Percentiles rank a stretch among this genome's conserved stretches.
These are phyloP conservation scores for Psidium guajava DNA, from an alignment of 345 rosid species.

Conservation along the genomic window DNA sequence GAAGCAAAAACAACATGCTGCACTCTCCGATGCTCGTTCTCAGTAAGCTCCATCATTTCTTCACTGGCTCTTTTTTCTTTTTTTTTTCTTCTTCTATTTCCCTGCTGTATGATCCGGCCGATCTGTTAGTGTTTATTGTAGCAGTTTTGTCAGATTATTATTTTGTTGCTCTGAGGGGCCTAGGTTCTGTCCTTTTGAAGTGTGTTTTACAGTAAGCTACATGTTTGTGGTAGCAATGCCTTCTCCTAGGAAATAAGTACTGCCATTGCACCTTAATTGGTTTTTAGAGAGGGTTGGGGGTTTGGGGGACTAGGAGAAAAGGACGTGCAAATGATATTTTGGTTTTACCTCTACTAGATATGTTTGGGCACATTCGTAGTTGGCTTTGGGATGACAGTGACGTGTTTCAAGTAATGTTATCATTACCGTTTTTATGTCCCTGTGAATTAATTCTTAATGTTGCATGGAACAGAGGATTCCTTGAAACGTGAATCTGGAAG, in stretches of 20 bases:
- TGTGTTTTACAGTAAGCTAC: not conserved
- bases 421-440: not conserved
- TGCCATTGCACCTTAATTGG: not conserved
- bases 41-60: constrained; percentile 29
- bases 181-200: not conserved
- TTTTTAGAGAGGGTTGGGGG: not conserved
- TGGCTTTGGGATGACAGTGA: not conserved
- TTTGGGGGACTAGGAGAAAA: not conserved
- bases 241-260: not conserved
- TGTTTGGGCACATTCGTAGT: not conserved
- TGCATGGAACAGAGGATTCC: constrained; percentile 60
- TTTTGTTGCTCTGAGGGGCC: not conserved
- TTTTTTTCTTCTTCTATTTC: not conserved
- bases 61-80: not conserved
- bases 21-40: constrained; percentile 81
- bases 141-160: not conserved
- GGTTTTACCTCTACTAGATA: not conserved
- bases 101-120: not conserved
- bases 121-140: not conserved
- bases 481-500: constrained; percentile 88
- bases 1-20: constrained; percentile 16
- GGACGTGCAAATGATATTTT: not conserved
- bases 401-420: not conserved
- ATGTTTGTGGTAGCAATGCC: not conserved
- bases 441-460: not conserved